Conservation (phyloP, 2,329 filamentous ascomycete genomes). For the Hypoxylon sp. region DNA sequence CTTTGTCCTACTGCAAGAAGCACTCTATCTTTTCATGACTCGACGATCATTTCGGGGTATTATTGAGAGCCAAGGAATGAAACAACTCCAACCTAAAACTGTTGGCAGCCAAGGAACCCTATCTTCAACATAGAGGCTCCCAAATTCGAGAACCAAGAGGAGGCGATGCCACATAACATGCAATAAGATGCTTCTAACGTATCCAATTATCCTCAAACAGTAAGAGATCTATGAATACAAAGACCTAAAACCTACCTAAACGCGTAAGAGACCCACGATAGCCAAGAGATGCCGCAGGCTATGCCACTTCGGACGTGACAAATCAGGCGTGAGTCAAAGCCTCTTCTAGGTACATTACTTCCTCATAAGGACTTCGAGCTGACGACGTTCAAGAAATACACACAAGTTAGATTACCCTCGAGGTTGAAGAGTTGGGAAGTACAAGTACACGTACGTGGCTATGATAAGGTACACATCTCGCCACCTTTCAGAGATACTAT, state of each 20-base stretch:
- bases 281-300: constrained; percentile 22
- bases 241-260: constrained; percentile 24
- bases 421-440: background rate
- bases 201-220: constrained; percentile 25
- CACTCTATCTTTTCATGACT: background rate
- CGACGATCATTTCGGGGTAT: constrained; percentile 13
- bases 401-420: background rate
- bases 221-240: constrained; percentile 23
- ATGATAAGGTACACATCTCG: background rate
- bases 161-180: constrained; percentile 25
- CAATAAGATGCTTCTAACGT: constrained; percentile 12
- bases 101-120: constrained; percentile 30
- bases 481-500: background rate
- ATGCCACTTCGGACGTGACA: constrained; percentile 27
- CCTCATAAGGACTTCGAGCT: background rate
- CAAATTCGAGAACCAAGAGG: constrained; percentile 10
- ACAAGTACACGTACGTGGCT: background rate
- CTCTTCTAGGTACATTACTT: constrained; percentile 1
- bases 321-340: constrained; percentile 14
- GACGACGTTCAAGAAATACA: constrained; percentile 8
- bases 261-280: constrained; percentile 31
- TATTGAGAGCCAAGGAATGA: constrained; percentile 7
- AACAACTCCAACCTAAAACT: constrained; percentile 21
- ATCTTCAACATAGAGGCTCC: constrained; percentile 7
- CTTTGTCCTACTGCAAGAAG: background rate